Percentiles rank a stretch among this genome's conserved stretches.
Evolutionary conservation across 108 stramenopile genomes (phyloP).

Genomic region (Parmales sp.): DNA sequence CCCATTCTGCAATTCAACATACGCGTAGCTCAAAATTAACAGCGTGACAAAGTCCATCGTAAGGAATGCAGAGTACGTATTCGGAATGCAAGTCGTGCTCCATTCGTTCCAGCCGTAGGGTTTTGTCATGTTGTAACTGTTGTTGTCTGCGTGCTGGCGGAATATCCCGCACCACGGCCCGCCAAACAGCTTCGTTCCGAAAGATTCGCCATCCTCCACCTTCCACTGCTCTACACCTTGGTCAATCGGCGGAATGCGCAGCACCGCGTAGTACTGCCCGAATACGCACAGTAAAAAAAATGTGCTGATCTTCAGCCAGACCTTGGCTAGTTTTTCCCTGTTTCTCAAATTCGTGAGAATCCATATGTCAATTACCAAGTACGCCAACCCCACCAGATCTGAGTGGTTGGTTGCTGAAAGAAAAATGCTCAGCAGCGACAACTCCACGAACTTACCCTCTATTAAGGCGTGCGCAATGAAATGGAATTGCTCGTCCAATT

Average conservation of each 20-base stretch:
- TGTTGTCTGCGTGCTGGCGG: neutral
- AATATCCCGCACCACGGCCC: neutral
- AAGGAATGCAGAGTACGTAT: neutral
- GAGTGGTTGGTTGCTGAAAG: neutral
- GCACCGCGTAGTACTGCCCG: too few species aligned
- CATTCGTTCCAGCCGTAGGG: neutral
- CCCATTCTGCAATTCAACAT: neutral
- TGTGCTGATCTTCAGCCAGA: too few species aligned
- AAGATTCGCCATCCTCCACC: too few species aligned
- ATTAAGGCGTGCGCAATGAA: neutral
- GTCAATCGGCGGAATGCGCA: too few species aligned
- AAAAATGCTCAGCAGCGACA: neutral
- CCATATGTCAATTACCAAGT: neutral
- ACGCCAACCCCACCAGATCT: neutral
- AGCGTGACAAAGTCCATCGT: neutral
- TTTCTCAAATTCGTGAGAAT: too few species aligned
- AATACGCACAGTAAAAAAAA: too few species aligned
- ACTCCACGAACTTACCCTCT: neutral
- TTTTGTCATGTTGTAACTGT: neutral
- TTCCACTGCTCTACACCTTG: too few species aligned
- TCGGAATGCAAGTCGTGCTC: neutral
- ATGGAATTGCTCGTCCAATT: neutral
- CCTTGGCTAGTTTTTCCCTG: too few species aligned
- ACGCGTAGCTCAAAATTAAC: neutral
- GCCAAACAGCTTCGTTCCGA: neutral